These are phyloP conservation scores for Rostrohypoxylon terebratum DNA, from an alignment of 495 filamentous ascomycete genomes.

Conservation along the genomic window DNA sequence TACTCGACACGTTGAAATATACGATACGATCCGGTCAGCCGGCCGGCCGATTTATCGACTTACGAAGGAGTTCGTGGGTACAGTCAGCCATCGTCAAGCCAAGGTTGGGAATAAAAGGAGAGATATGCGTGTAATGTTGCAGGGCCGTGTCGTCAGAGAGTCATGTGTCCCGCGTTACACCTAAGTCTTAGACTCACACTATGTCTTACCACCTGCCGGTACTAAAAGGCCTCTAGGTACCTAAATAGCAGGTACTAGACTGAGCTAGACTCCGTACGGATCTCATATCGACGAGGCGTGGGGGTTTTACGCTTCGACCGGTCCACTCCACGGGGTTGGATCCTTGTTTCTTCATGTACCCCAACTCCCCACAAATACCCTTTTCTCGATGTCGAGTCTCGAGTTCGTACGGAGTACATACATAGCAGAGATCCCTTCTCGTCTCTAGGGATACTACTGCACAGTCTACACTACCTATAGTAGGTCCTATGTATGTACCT, in stretches of 20 bases:
- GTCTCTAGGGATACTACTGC: too few species aligned
- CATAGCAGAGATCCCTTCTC: background rate
- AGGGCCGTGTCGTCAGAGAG: constrained; percentile 14
- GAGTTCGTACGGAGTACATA: constrained; percentile 31
- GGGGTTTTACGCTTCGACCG: constrained; percentile 31
- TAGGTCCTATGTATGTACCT: too few species aligned
- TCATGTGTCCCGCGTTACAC: constrained; percentile 37
- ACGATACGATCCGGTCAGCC: constrained; percentile 8
- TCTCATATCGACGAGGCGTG: constrained; percentile 27
- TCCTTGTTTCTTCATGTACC: constrained; percentile 43
- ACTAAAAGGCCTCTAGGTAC: constrained; percentile 33
- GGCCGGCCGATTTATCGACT: constrained; percentile 10
- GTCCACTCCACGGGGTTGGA: constrained; percentile 46
- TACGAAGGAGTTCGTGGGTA: background rate
- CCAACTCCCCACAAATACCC: constrained; percentile 38
- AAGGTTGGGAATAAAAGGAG: constrained; percentile 41
- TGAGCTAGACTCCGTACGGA: constrained; percentile 16
- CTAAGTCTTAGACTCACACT: constrained; percentile 27
- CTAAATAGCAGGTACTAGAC: constrained; percentile 29
- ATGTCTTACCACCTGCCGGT: constrained; percentile 38
- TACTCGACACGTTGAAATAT: constrained; percentile 10
- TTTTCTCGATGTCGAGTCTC: constrained; percentile 22
- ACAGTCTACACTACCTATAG: too few species aligned
- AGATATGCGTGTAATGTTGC: constrained; percentile 41
- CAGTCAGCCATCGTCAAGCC: constrained; percentile 20